Base-by-base conservation (phyloP, 306 rosid species). In the Vigna angularis region DNA sequence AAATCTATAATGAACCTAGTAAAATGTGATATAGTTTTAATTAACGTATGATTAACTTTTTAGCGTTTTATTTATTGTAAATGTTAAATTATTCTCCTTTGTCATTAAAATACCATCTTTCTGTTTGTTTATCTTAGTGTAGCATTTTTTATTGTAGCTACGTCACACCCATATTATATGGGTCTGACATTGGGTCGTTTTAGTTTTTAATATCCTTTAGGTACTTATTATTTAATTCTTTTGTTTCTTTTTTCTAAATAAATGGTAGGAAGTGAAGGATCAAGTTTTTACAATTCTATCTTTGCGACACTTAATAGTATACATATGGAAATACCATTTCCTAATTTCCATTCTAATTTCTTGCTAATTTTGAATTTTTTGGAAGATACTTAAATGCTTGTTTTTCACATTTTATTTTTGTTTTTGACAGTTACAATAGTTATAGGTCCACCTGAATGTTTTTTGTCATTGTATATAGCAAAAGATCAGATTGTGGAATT, bases 291-390 rank as follows among this genome's bases (percentile, higher is more conserved):
- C 49, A 14, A 26, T 32, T n/a, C n/a, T n/a, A n/a, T 66, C 42
- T 48, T 74, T 68, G 4, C 24, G 44, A 65, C 66, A 67, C n/a
- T 36, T 57, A 51, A 38, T 48, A 42, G 70, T 77, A 72, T 67
- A 5, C 5, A 2, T 76, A 2, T 2, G 48, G 45, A 24, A 22
- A 80, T 0, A 34, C n/a, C n/a, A n/a, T n/a, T n/a, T n/a, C n/a
- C n/a, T n/a, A n/a, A n/a, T n/a, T n/a, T n/a, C n/a, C n/a, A n/a
- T n/a, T n/a, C n/a, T n/a, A n/a, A n/a, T n/a, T n/a, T n/a, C n/a
- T n/a, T n/a, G n/a, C n/a, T n/a, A n/a, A n/a, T n/a, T n/a, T n/a
- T n/a, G n/a, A n/a, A n/a, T n/a, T n/a, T n/a, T n/a, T n/a, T n/a
- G n/a, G n/a, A n/a, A n/a, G n/a, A n/a, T n/a, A n/a, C n/a, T n/a